These are phyloP conservation scores for Paramecium octaurelia DNA, from an alignment of 73 alveolate species.

Conservation along the genomic window DNA sequence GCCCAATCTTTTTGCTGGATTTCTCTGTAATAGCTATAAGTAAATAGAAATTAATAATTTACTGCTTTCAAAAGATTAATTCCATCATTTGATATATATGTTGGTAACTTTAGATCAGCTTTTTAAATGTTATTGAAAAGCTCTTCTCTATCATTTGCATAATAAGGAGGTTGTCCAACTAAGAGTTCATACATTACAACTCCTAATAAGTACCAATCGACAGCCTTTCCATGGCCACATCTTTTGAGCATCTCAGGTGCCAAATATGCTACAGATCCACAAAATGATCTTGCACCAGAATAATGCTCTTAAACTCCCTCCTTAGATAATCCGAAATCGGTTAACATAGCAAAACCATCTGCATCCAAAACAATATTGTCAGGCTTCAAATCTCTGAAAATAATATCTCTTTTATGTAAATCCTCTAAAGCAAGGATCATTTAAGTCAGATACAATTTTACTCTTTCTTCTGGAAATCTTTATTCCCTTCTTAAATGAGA, in stretches of 20 bases:
- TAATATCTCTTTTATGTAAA: constrained; percentile 87
- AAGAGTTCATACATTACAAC: constrained; percentile 74
- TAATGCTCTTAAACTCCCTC: constrained; percentile 87
- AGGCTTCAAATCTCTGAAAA: constrained; percentile 92
- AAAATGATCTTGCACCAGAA: constrained; percentile 84
- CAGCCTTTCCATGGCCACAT: constrained; percentile 77
- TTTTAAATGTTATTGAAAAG: constrained; percentile 73
- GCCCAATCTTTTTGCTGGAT: constrained; percentile 83
- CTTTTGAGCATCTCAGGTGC: constrained; percentile 82
- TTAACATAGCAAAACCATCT: constrained; percentile 91
- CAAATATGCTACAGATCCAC: constrained; percentile 88
- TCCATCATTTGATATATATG: constrained; percentile 67
- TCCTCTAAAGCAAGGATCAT: constrained; percentile 86
- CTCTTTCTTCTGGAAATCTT: constrained; percentile 87
- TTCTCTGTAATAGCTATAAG: background rate
- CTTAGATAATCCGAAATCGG: constrained; percentile 92
- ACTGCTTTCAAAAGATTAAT: constrained; percentile 59
- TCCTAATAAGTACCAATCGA: constrained; percentile 81
- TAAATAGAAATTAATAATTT: background rate
- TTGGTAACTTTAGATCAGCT: constrained; percentile 74
- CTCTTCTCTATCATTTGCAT: constrained; percentile 61
- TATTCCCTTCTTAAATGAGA: constrained; percentile 83
- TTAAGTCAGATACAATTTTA: constrained; percentile 83
- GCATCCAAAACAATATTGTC: constrained; percentile 92
- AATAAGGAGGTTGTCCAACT: constrained; percentile 81